Evolutionary conservation across 2,329 filamentous ascomycete species (phyloP), one percentile per base, ranked within the genome.

Genomic region (Rhinocladiella mackenziei): DNA sequence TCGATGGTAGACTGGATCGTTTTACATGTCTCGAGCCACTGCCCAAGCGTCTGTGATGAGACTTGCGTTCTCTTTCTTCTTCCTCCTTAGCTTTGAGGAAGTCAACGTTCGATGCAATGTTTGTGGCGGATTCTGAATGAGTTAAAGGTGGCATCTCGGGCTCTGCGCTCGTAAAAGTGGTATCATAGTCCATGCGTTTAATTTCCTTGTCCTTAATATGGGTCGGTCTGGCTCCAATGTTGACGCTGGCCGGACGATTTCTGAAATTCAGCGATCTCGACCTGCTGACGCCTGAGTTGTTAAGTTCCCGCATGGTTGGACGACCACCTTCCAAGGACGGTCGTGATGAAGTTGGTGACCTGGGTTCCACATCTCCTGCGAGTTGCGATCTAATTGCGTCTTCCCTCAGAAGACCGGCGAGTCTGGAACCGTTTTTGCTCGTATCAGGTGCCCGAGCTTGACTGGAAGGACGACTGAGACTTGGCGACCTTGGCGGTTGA

Each of bases 201-300:
- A 55, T 73, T 60, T 94, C 89, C 39, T 81, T 77, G 56, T 92
- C 88, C 15, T 86, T 82, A 13, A 94, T 71, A 58, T 86, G 88
- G 47, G 94, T 89, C 39, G 92, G 73, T 59, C 84, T 89, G 0
- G 85, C 85, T 56, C 89, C 85, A 3, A 94, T 76, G 61, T 89
- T 87, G 23, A 86, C 86, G 62, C 89, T 96, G 1, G 80, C 74
- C 60, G 91, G 91, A 33, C 91, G 77, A 41, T 80, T 75, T 50
- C 83, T 80, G 55, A 75, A 64, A 55, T 79, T 78, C n/a, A 80
- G 76, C 17, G 83, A 83, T 58, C 76, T 81, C 1, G 80, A 77
- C 20, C 79, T 69, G 26, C 67, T 69, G 6, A 81, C 63, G 0
- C 74, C 67, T 26, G 83, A 79, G 6, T 78, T n/a, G n/a, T n/a